A percentile compares a stretch with the other conserved stretches of the same genome.
Conservation (phyloP, 208 protist genomes). For the Naegleria fowleri region DNA sequence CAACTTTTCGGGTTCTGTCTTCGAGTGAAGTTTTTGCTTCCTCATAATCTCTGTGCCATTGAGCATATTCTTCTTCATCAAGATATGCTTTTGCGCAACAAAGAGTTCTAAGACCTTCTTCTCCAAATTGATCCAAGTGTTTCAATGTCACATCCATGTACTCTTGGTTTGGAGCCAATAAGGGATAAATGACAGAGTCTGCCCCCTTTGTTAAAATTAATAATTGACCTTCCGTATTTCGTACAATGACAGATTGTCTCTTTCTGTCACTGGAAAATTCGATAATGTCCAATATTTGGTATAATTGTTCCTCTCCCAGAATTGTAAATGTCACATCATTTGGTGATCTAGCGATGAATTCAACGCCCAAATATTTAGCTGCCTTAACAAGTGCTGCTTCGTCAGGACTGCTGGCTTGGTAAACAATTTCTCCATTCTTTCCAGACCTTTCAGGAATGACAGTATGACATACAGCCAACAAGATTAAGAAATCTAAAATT, state of each 20-base stretch:
- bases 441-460: constrained; percentile 36
- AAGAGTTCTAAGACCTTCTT: constrained; percentile 47
- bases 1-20: constrained; percentile 25
- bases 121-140: constrained; percentile 34
- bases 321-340: neutral
- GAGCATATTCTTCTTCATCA: constrained; percentile 25
- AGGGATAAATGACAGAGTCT: constrained; percentile 38
- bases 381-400: constrained; percentile 35
- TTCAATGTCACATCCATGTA: neutral
- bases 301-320: neutral
- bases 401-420: constrained; percentile 39
- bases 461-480: constrained; percentile 45
- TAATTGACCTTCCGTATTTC: constrained; percentile 16
- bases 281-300: constrained; percentile 19
- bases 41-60: constrained; percentile 30
- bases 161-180: constrained; percentile 16
- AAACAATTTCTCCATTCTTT: constrained; percentile 33
- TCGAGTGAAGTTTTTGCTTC: constrained; percentile 20
- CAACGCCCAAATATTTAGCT: constrained; percentile 37
- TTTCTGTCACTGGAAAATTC: constrained; percentile 63
- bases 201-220: constrained; percentile 39
- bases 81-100: constrained; percentile 27
- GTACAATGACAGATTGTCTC: constrained; percentile 51
- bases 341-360: constrained; percentile 18
- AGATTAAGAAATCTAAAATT: constrained; percentile 14